A percentile compares a stretch with the other conserved stretches of the same genome.
These are phyloP conservation scores for Rubroshorea leprosula DNA, from an alignment of 345 rosid genomes.

Conservation along the genomic window DNA sequence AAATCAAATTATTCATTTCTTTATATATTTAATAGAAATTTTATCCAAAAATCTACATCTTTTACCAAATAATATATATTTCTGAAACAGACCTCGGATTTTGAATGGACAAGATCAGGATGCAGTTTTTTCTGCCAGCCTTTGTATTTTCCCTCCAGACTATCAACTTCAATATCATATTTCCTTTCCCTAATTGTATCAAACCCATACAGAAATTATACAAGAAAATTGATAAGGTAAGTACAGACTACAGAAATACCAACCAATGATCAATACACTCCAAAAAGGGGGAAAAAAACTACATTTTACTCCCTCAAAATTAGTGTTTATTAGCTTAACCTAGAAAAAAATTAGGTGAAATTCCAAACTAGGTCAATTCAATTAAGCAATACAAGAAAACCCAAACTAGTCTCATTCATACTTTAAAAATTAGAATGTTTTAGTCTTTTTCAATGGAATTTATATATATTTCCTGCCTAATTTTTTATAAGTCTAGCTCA, in stretches of 20 bases:
- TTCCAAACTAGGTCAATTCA: too few relatives aligned
- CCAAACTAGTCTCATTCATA: too few relatives aligned
- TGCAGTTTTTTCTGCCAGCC: slow-evolving; percentile 92
- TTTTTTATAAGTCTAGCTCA: too few relatives aligned
- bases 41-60: too few relatives aligned
- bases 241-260: background rate
- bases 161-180: slow-evolving; percentile 50
- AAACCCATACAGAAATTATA: background rate
- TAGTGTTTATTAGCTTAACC: too few relatives aligned
- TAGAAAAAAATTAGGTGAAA: too few relatives aligned
- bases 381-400: too few relatives aligned
- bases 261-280: background rate
- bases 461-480: too few relatives aligned
- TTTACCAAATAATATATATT: background rate
- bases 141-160: slow-evolving; percentile 67
- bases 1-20: background rate
- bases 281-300: too few relatives aligned
- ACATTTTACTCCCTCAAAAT: too few relatives aligned
- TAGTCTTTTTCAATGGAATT: too few relatives aligned
- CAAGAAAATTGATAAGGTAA: background rate
- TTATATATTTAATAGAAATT: background rate
- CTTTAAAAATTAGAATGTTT: too few relatives aligned
- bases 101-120: slow-evolving; percentile 94
- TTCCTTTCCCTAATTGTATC: slow-evolving; percentile 46
- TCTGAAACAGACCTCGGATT: slow-evolving; percentile 57